Evolutionary conservation across 2,329 filamentous ascomycete genomes (phyloP), one percentile per base, ranked within the genome.

Genomic region (Tolypocladium endophyticum): DNA sequence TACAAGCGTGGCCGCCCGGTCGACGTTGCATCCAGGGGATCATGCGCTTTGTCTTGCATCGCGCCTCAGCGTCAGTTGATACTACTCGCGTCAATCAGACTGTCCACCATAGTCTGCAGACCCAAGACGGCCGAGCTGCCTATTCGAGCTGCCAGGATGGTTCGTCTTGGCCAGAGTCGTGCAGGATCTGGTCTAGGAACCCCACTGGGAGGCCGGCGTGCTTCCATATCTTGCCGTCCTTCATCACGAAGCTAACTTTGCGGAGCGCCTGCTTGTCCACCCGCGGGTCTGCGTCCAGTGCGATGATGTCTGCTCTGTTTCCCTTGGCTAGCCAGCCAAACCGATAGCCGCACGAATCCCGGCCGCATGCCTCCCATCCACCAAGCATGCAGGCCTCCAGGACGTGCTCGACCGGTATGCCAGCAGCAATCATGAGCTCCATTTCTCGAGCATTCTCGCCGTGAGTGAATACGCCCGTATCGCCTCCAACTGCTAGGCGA

Each of bases 241-340:
- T 84, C 80, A 84, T 83, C 23, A 84, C 81, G 66, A 83, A 83
- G 58, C 67, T 71, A 0, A 83, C 77, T 60, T 72, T 75, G 58
- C 80, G 73, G 36, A 84, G 61, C 2, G 76, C 76, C 25, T 66
- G 63, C 1, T 67, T 41, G 58, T 81, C 77, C 25, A 69, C 62
- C 33, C 71, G 69, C 3, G 77, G 45, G 14, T 47, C 45, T 28
- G 45, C 7, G 45, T 47, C 45, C 16, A 47, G 45, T 7, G 45
- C 45, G 18, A 47, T 47, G 14, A 47, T 16, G 45, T 47, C 45
- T 7, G 45, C 45, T 23, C 23, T 47, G 45, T 47, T 74, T 0
- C 79, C 81, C 56, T 74, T 67, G 57, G 78, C 79, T 33, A 83
- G 67, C 70, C 74, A 79, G 2, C 82, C 82, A 66, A 85, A 84